Evolutionary conservation across 2,329 filamentous ascomycete genomes (phyloP).

Genomic region (Fusarium fujikuroi): DNA sequence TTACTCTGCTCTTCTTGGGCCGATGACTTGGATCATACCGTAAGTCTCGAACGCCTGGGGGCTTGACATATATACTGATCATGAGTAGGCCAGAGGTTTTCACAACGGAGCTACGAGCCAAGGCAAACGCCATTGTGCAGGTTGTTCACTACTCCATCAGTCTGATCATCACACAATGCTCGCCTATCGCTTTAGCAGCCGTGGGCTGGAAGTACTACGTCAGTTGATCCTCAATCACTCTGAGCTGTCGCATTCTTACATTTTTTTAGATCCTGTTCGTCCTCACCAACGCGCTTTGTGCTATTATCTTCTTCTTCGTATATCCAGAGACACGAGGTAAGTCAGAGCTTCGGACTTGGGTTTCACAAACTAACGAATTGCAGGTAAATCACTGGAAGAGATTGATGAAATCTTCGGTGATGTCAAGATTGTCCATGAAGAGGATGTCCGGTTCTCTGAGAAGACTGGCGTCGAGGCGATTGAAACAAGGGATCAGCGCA

Average conservation of each 20-base stretch:
- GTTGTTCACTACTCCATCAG: constrained; percentile 56
- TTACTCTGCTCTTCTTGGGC: constrained; percentile 53
- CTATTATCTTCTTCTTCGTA: constrained; percentile 49
- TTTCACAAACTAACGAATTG: rapidly evolving
- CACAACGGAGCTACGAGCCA: constrained; percentile 53
- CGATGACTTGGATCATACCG: constrained; percentile 58
- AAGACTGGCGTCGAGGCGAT: constrained; percentile 20
- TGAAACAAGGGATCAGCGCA: not conserved
- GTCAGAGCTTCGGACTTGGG: rapidly evolving
- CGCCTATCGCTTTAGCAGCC: constrained; percentile 51
- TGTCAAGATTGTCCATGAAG: constrained; percentile 44
- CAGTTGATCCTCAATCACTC: not conserved
- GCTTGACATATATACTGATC: rapidly evolving
- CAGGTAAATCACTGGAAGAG: constrained; percentile 54
- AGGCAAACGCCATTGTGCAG: constrained; percentile 55
- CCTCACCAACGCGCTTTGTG: constrained; percentile 52
- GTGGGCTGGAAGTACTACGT: constrained; percentile 57
- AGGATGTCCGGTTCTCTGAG: constrained; percentile 37
- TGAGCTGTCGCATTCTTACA: rapidly evolving
- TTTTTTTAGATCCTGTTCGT: constrained; percentile 51
- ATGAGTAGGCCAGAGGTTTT: constrained; percentile 52
- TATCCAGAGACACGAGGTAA: constrained; percentile 54
- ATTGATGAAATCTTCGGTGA: constrained; percentile 55
- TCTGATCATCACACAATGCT: constrained; percentile 54
- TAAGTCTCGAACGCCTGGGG: constrained; percentile 26